These are phyloP conservation scores for Knoxdaviesia proteae DNA, from an alignment of 2,329 filamentous ascomycete species.

Conservation along the genomic window DNA sequence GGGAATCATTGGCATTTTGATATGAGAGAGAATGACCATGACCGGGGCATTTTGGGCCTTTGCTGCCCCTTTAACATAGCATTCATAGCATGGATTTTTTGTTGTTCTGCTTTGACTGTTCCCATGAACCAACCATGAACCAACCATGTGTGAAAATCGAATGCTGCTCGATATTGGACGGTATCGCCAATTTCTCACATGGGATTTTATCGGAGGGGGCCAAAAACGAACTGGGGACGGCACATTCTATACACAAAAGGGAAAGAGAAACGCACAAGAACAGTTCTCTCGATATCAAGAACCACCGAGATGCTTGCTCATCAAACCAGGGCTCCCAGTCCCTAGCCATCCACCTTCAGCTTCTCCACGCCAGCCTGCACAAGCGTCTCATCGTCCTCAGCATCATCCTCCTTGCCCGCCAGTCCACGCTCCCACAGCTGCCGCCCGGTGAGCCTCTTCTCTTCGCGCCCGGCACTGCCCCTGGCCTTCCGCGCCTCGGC, in stretches of 20 bases:
- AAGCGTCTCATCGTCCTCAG: conserved; percentile 41
- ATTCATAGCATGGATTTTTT: too few species aligned
- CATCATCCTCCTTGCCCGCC: conserved; percentile 43
- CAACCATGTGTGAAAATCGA: too few species aligned
- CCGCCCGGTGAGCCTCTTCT: conserved; percentile 48
- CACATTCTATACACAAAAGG: conserved; percentile 1
- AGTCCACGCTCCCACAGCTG: conserved; percentile 64
- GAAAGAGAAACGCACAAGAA: conserved; percentile 2
- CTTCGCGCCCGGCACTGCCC: conserved; percentile 37
- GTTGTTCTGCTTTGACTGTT: too few species aligned
- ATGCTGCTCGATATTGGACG: too few species aligned
- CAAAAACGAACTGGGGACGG: not conserved
- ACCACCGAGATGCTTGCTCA: conserved; percentile 1
- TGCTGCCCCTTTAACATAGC: too few species aligned
- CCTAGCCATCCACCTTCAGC: conserved; percentile 42
- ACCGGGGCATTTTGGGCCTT: too few species aligned
- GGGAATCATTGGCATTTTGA: too few species aligned
- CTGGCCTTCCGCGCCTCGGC: conserved; percentile 68
- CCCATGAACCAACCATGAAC: too few species aligned
- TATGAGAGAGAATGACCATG: too few species aligned
- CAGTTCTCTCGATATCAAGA: not conserved
- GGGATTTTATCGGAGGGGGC: too few species aligned
- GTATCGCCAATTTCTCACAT: too few species aligned
- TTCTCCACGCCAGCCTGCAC: conserved; percentile 43
- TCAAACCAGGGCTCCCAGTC: not conserved